Percentiles rank a stretch among this genome's conserved stretches.
phyloP scores from a whole-genome alignment of 768 basidiomycete genomes.

The Cystobasidium ongulense region DNA sequence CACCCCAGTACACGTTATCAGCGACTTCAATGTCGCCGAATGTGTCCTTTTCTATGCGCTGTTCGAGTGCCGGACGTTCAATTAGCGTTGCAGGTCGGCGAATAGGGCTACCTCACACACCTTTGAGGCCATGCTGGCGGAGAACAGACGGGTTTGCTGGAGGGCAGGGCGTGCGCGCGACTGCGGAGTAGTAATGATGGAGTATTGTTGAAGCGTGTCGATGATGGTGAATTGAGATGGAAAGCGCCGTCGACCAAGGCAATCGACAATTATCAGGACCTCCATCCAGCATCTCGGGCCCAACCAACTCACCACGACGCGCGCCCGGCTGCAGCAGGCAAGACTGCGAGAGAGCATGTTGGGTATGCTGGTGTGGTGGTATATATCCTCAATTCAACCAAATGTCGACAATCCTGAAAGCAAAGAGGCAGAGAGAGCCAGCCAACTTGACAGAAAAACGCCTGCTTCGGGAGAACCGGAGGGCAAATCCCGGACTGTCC shows the following conservation, averaged over 20 bases:
- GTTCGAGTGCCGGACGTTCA: not conserved
- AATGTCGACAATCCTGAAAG: not conserved
- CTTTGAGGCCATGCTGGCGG: conserved; percentile 9
- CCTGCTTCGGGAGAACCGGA: not conserved
- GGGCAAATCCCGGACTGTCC: not conserved
- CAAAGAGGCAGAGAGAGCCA: too few species aligned
- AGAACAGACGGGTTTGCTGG: conserved; percentile 16
- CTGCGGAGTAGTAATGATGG: not conserved
- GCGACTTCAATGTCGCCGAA: conserved; percentile 91
- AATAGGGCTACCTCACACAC: not conserved
- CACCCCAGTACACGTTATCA: conserved; percentile 87
- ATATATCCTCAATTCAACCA: not conserved
- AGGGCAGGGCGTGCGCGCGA: not conserved
- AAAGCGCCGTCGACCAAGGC: not conserved
- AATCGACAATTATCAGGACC: not conserved
- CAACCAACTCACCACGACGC: not conserved
- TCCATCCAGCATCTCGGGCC: not conserved
- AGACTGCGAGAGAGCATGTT: not conserved
- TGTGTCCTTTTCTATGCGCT: conserved; percentile 54
- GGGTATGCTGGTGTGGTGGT: too few species aligned
- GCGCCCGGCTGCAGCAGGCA: not conserved
- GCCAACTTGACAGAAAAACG: not conserved
- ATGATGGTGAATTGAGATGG: not conserved
- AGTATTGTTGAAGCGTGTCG: not conserved
- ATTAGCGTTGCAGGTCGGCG: not conserved